Base-by-base conservation (phyloP, 352 stramenopile genomes). In the Phytophthora chlamydospora region DNA sequence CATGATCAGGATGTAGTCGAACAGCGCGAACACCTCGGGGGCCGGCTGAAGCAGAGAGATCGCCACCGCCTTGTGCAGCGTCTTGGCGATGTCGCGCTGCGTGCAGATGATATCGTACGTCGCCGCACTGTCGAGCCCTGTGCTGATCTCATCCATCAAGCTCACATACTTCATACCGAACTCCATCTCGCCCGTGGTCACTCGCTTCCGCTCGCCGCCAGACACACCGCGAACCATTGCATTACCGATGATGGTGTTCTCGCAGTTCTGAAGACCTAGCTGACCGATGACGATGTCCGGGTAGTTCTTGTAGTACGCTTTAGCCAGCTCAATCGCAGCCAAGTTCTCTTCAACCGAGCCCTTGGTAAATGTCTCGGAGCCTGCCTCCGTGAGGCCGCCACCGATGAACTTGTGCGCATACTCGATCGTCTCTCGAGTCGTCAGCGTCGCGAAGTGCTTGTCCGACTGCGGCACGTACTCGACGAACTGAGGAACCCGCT, bases 31-130 rank as follows among this genome's bases (percentile, higher is more conserved):
- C 11, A 78, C 66, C 46, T 78, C 66, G 9, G 70, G 66, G 2
- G 91, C 76, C 39, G 93, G 91, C 65, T 98, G 71, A 9, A 96
- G 66, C 44, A 97, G 68, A 4, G 82, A 81, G 10, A 96, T 70
- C 17, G 89, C 76, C 21, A 68, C 47, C n/a, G 73, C 82, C 27
- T 66, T 62, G n/a, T 62, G 51, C 6, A 88, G 40, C 6, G 38
- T 53, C 44, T 76, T 47, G 13, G 73, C 71, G n/a, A 78, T 67
- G 34, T 41, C 58, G 3, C 58, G 49, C 51, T 78, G 59, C 21
- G 49, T 54, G 19, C 57, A 65, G 34, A 75, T 62, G 38, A 76
- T 80, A 48, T 81, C 74, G 39, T 68, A 76, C 39, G 74, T 81
- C 14, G 71, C 61, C 6, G 74, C 71, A 27, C 50, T 65, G 64